These are phyloP conservation scores for Fusarium poae DNA, from an alignment of 2,329 filamentous ascomycete species.

Conservation along the genomic window DNA sequence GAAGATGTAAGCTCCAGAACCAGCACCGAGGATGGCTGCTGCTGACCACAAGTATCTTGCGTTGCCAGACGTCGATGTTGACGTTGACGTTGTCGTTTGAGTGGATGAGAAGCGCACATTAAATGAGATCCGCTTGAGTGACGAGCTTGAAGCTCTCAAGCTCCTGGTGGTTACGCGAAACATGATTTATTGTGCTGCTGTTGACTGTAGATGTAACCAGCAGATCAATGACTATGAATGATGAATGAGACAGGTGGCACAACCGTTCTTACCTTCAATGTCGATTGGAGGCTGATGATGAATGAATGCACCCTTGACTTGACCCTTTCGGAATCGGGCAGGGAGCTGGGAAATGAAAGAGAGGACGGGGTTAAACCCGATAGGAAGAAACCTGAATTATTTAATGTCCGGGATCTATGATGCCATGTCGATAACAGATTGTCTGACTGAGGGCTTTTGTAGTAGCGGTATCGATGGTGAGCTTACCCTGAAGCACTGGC, in stretches of 20 bases:
- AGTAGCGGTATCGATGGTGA: background rate
- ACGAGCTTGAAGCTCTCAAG: background rate
- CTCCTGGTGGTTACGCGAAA: conserved; percentile 17
- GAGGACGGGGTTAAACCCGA: background rate
- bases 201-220: background rate
- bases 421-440: background rate
- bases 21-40: conserved; percentile 20
- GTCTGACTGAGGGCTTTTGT: background rate
- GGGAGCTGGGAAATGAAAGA: background rate
- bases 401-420: conserved; percentile 1
- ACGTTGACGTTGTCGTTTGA: conserved; percentile 18
- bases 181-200: conserved; percentile 19
- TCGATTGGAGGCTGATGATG: background rate
- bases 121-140: conserved; percentile 10
- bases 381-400: background rate
- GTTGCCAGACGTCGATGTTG: conserved; percentile 4
- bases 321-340: too few species aligned
- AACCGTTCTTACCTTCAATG: background rate
- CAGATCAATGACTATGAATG: too few species aligned
- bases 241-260: conserved; percentile 12
- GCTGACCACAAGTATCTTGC: conserved; percentile 20
- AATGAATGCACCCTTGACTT: background rate
- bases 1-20: conserved; percentile 27
- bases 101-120: conserved; percentile 36
- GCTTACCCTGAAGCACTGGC: conserved; percentile 13